These are phyloP conservation scores for Solanum megistacrolobum DNA, from an alignment of 257 asterid species.

Conservation along the genomic window DNA sequence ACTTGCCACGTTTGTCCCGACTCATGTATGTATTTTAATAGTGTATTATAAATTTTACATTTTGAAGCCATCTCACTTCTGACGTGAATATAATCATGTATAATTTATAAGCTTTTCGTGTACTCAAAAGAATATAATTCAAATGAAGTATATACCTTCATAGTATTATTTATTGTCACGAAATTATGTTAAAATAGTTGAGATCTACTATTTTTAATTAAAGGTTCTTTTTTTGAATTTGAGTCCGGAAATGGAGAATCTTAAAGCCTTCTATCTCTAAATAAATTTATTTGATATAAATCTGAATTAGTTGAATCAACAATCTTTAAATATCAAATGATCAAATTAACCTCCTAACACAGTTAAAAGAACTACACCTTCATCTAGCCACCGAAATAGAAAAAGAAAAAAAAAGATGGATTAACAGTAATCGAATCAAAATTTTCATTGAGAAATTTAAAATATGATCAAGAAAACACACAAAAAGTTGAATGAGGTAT, in stretches of 20 bases:
- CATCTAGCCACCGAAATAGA: neutral
- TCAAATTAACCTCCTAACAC: neutral
- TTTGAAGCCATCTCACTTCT: accelerated
- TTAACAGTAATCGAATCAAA: accelerated
- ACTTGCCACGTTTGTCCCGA: neutral
- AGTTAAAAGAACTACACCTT: neutral
- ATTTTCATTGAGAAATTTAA: no score
- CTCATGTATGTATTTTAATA: neutral
- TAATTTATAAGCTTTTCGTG: neutral
- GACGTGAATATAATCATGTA: no score
- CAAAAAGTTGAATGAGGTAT: no score
- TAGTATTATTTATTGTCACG: neutral
- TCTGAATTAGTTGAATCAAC: no score
- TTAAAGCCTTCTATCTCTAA: neutral
- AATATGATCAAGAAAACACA: no score
- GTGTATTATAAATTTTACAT: neutral
- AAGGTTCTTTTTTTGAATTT: neutral
- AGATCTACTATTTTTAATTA: neutral
- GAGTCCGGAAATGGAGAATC: neutral
- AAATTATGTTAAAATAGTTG: neutral
- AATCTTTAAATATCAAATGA: no score
- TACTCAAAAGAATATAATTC: neutral
- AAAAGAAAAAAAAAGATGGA: no score
- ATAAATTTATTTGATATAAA: neutral
- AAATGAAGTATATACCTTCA: neutral